Conservation (phyloP, 2,329 filamentous ascomycete genomes). For the Trichoderma breve region DNA sequence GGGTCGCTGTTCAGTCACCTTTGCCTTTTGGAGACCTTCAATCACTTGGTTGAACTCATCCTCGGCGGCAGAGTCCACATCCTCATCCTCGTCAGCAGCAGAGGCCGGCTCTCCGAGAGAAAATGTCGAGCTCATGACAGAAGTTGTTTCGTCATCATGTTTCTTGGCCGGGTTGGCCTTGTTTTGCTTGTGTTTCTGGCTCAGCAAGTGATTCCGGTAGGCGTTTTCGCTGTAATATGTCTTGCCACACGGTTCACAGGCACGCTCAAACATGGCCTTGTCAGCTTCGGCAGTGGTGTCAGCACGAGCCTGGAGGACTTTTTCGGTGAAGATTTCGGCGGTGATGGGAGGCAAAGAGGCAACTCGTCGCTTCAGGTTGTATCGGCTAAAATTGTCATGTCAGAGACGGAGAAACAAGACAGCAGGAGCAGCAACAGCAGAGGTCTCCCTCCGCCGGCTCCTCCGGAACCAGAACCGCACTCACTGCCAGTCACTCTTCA, state of each 20-base stretch:
- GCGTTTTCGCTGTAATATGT: constrained; percentile 97
- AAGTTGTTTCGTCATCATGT: constrained; percentile 68
- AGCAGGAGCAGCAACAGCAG: not conserved
- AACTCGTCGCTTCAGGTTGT: constrained; percentile 93
- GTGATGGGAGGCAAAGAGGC: constrained; percentile 86
- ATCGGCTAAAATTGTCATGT: constrained; percentile 59
- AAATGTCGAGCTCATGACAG: constrained; percentile 86
- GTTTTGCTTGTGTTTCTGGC: constrained; percentile 75
- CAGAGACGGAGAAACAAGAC: not conserved
- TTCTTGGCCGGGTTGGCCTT: constrained; percentile 49
- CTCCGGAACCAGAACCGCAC: constrained; percentile 37
- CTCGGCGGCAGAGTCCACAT: constrained; percentile 66
- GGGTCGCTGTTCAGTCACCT: constrained; percentile 54
- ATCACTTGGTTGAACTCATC: constrained; percentile 76
- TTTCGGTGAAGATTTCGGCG: constrained; percentile 91
- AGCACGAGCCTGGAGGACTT: constrained; percentile 88
- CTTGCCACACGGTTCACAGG: constrained; percentile 80
- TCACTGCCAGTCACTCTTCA: constrained; percentile 99
- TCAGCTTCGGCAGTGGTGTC: constrained; percentile 79
- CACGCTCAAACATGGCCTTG: constrained; percentile 83
- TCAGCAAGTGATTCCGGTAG: constrained; percentile 86
- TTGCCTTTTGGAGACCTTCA: constrained; percentile 71
- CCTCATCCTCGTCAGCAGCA: constrained; percentile 41
- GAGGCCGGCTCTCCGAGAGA: constrained; percentile 78
- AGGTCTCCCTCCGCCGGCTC: not conserved